Evolutionary conservation across 2,329 filamentous ascomycete genomes (phyloP).

Genomic region (Ceratocystis harringtonii): DNA sequence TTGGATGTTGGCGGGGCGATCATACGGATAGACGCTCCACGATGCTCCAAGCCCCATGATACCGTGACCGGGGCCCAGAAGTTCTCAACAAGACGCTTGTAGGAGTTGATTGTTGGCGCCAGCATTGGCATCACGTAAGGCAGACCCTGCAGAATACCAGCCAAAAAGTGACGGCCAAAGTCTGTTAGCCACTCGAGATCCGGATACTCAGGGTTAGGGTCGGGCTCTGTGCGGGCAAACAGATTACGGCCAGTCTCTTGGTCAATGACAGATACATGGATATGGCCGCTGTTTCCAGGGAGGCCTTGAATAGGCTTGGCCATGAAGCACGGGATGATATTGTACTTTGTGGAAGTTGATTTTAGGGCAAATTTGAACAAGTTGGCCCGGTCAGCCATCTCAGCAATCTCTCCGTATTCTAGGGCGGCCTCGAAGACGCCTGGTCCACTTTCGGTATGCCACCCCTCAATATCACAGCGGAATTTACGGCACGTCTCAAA

Average conservation of each 20-base stretch:
- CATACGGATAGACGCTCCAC: conserved; percentile 76
- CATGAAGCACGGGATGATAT: conserved; percentile 97
- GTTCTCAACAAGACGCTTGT: conserved; percentile 95
- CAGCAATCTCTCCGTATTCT: conserved; percentile 71
- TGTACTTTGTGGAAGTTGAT: conserved; percentile 69
- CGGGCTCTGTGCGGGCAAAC: conserved; percentile 56
- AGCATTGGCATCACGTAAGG: conserved; percentile 93
- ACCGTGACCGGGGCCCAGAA: conserved; percentile 98
- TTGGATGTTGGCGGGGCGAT: conserved; percentile 80
- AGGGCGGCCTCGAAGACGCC: conserved; percentile 93
- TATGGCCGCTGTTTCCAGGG: conserved; percentile 89
- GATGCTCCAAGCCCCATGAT: conserved; percentile 91
- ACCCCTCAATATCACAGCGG: conserved; percentile 72
- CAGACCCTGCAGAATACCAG: conserved; percentile 73
- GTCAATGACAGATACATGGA: conserved; percentile 82
- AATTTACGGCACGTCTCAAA: conserved; percentile 69
- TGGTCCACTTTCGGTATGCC: conserved; percentile 89
- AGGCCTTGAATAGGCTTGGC: conserved; percentile 84
- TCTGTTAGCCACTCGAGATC: conserved; percentile 75
- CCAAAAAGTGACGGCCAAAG: conserved; percentile 80
- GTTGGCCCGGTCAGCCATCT: conserved; percentile 83
- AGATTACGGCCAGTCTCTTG: conserved; percentile 64
- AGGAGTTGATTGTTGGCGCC: conserved; percentile 90
- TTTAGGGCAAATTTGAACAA: conserved; percentile 90
- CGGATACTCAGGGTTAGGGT: conserved; percentile 54